A percentile compares a stretch with the other conserved stretches of the same genome.
These are phyloP conservation scores for Lolium multiflorum DNA, from an alignment of 176 grass and related monocot species.

Conservation along the genomic window DNA sequence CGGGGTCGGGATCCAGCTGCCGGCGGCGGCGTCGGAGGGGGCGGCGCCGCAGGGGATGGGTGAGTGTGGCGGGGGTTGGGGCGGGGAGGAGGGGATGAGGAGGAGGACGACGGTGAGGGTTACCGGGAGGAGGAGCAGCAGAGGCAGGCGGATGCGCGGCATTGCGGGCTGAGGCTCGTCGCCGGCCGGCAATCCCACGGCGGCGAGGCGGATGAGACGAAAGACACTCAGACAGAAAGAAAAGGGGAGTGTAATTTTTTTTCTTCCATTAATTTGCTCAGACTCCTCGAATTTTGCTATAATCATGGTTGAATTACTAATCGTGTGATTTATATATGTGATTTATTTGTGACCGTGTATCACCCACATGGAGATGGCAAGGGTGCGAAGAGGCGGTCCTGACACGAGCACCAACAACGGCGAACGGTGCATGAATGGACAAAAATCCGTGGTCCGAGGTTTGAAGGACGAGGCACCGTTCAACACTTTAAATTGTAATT, in stretches of 20 bases:
- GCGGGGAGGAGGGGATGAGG: slow-evolving; percentile 22
- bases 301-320: neutral
- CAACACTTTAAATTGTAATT: too few species aligned
- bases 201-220: neutral
- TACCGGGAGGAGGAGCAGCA: slow-evolving; percentile 43
- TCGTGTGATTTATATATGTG: neutral
- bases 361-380: neutral
- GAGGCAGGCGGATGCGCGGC: slow-evolving; percentile 43
- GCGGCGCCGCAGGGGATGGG: slow-evolving; percentile 62
- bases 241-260: neutral
- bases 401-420: neutral
- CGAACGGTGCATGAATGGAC: neutral
- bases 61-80: neutral
- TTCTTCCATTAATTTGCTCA: too few species aligned
- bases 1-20: slow-evolving; percentile 57
- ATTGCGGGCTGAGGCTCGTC: slow-evolving; percentile 17
- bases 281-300: too few species aligned
- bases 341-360: too few species aligned
- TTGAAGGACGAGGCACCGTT: too few species aligned
- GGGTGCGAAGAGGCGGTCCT: neutral
- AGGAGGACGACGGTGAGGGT: slow-evolving; percentile 45
- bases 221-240: neutral
- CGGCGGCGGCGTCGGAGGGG: slow-evolving; percentile 61
- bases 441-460: neutral
- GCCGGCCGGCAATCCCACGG: slow-evolving; percentile 46